Conservation (phyloP, 768 basidiomycete genomes). For the Pleurotus pulmonarius region DNA sequence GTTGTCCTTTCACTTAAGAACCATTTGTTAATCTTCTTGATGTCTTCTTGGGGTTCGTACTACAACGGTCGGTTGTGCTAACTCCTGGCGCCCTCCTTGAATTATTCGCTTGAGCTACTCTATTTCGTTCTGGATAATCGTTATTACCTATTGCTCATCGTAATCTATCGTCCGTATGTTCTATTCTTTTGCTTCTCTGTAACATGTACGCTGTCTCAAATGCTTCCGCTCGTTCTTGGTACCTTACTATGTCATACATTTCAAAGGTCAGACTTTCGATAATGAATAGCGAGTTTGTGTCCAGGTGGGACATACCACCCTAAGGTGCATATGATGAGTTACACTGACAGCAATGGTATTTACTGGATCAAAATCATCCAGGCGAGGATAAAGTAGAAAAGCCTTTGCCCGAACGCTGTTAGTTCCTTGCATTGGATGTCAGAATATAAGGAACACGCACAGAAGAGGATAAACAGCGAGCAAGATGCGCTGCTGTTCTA, state of each 20-base stretch:
- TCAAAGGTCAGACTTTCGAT: too few relatives aligned
- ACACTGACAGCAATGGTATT: slow-evolving; percentile 1
- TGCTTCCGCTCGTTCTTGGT: too few relatives aligned
- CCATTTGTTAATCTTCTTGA: not conserved
- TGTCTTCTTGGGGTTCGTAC: too few relatives aligned
- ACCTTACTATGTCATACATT: too few relatives aligned
- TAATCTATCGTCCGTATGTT: not conserved
- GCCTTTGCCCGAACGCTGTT: slow-evolving; percentile 30
- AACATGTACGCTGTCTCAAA: not conserved
- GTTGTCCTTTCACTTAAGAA: too few relatives aligned
- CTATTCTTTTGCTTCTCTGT: slow-evolving; percentile 7
- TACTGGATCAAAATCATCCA: slow-evolving; percentile 98
- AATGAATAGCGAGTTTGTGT: too few relatives aligned
- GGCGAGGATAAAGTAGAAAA: slow-evolving; percentile 92
- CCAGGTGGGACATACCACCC: too few relatives aligned
- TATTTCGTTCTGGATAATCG: slow-evolving; percentile 1
- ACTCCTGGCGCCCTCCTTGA: too few relatives aligned
- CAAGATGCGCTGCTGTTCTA: slow-evolving; percentile 84
- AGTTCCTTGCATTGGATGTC: too few relatives aligned
- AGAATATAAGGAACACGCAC: slow-evolving; percentile 40
- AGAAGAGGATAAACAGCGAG: slow-evolving; percentile 95
- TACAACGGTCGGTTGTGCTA: too few relatives aligned
- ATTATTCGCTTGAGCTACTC: not conserved
- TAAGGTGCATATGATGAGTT: too few relatives aligned
- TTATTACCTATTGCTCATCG: not conserved